Evolutionary conservation across 2,329 filamentous ascomycete genomes (phyloP), one percentile per base, ranked within the genome.

Genomic region (Aureobasidium melanogenum): DNA sequence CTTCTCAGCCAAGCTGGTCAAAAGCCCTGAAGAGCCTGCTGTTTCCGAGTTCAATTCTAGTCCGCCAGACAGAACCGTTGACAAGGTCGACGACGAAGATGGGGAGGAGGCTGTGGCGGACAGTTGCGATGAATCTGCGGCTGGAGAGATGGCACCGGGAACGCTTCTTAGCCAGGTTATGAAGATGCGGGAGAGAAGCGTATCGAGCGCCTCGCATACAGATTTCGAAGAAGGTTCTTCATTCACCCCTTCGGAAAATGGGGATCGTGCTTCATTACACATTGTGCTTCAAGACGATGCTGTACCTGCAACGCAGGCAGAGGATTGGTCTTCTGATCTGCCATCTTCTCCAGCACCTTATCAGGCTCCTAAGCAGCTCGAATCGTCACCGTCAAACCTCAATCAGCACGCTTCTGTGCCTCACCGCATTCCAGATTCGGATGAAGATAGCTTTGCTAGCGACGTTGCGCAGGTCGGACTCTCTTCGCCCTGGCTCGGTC

Each of bases 241-340:
- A 2, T 54, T 54, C 22, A 26, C 44, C 5, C 44, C 61, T 15
- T 57, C 64, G 32, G 65, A 58, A 15, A 39, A 47, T 3, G 60
- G 61, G 30, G 67, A 70, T 63, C 66, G 70, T 63, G 71, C 69
- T 46, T 72, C 71, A 8, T 71, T 73, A 39, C 66, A 64, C 44
- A 73, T 73, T 58, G 72, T 72, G 70, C 66, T 72, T 30, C 70
- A 71, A 36, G 65, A 69, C 46, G 69, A 69, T 24, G 64, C 65
- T 32, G 60, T 61, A 26, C 57, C 58, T 3, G 59, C 64, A 41
- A 61, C 62, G 39, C 19, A 47, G 19, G 15, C 41, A 6, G 55
- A 58, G n/a, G 58, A 61, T 4, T 61, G 58, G 58, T 43, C 41
- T 24, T 38, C 41, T 6, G 28, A 56, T 34, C 19, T 43, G 14